These are phyloP conservation scores for Aspergillus bertholletiae DNA, from an alignment of 495 filamentous ascomycete genomes.

Conservation along the genomic window DNA sequence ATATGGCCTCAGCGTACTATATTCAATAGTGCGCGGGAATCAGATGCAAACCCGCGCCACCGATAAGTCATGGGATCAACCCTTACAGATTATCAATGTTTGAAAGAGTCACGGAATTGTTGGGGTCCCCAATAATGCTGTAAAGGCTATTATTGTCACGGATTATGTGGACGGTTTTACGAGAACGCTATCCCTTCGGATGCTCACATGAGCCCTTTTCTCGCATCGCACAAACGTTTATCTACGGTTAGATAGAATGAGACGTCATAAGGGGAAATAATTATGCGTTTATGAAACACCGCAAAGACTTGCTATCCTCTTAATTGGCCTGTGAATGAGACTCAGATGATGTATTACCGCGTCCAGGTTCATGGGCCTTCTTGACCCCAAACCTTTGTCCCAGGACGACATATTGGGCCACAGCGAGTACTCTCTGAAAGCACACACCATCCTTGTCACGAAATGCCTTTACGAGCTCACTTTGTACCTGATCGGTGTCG, in stretches of 20 bases:
- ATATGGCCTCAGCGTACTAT: not conserved
- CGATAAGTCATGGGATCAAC: not conserved
- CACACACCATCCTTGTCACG: conserved; percentile 12
- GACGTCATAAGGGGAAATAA: not conserved
- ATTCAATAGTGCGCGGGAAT: not conserved
- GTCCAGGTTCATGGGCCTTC: not conserved
- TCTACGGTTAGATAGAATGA: not conserved
- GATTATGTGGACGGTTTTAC: not conserved
- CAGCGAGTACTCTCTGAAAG: conserved; percentile 4
- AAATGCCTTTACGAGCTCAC: conserved; percentile 31
- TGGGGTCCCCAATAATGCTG: not conserved
- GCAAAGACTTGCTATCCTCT: not conserved
- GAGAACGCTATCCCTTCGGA: not conserved
- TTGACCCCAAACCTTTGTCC: conserved; percentile 10
- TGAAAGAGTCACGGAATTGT: not conserved
- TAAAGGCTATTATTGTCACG: not conserved
- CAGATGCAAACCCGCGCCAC: not conserved
- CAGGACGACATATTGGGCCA: conserved; percentile 13
- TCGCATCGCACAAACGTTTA: not conserved
- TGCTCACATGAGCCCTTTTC: not conserved
- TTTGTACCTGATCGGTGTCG: conserved; percentile 4
- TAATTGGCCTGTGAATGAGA: not conserved
- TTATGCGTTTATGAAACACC: not conserved
- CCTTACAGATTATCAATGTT: not conserved
- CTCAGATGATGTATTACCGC: not conserved